phyloP scores from a whole-genome alignment of 305 asterid species.

The Fraxinus paxiana region DNA sequence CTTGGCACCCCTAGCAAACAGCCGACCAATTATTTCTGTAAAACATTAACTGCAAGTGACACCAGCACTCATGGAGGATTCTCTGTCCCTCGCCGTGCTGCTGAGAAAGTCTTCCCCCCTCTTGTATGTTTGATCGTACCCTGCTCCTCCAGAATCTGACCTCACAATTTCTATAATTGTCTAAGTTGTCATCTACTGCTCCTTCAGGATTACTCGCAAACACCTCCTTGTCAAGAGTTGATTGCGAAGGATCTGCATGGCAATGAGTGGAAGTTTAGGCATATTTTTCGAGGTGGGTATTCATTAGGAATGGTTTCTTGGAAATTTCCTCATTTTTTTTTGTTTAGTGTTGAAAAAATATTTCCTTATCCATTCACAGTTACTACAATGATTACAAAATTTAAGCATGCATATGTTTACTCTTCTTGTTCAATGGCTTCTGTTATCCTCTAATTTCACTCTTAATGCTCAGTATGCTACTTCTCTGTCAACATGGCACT shows the following conservation, averaged over 20 bases:
- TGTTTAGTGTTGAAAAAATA: neutral
- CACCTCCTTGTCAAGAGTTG: conserved; percentile 90
- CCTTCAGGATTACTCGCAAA: conserved; percentile 76
- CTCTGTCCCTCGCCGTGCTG: conserved; percentile 97
- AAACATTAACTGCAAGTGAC: conserved; percentile 87
- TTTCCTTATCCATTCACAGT: neutral
- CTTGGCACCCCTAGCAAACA: conserved; percentile 86
- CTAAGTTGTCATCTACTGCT: conserved; percentile 13
- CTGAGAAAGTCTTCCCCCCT: conserved; percentile 97
- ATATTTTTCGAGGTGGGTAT: conserved; percentile 78
- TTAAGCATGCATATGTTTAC: neutral
- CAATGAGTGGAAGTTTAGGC: conserved; percentile 95
- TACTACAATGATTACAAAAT: neutral
- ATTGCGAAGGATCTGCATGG: conserved; percentile 95
- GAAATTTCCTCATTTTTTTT: neutral
- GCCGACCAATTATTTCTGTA: conserved; percentile 88
- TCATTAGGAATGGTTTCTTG: conserved; percentile 5
- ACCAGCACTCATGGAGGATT: conserved; percentile 98
- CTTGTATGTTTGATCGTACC: conserved; percentile 52
- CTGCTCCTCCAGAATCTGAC: neutral
- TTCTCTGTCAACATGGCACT: neutral
- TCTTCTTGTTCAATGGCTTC: neutral
- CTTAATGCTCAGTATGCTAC: neutral
- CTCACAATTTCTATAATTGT: conserved; percentile 7
- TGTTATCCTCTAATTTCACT: neutral